Base-by-base conservation (phyloP, 768 basidiomycete genomes). In the Megacollybia marginata region DNA sequence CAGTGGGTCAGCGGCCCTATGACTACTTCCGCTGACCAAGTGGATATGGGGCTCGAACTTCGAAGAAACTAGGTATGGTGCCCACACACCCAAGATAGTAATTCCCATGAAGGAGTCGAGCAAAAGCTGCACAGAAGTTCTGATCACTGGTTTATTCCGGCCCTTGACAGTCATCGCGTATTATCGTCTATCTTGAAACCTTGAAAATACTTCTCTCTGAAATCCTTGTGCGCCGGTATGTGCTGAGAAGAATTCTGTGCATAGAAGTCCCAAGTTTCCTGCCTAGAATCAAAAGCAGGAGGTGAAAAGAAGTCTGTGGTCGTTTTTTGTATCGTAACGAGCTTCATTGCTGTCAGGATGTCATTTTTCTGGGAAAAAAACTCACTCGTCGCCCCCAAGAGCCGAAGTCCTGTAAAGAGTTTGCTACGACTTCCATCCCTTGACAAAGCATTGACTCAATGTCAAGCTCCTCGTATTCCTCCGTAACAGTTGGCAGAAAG, bases 321-420 rank as follows among this genome's bases (percentile, higher is more conserved):
- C 2, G 62, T 70, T 65, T 95, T 98, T 48, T 80, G 81, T 62
- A 98, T 85, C 8, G 95, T 98, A 48, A 98, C 88, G 15, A 99
- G 73, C 92, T 95, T 57, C 40, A 55, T 19, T 45, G 33, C 15
- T n/a, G 13, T 36, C 32, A 47, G 34, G 34, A 5, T 46, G 10
- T 12, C 9, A 44, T 47, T 12, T 13, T 31, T 31, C 15, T 34
- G 38, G 4, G 18, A n/a, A n/a, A 38, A 38, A 18, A 20, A 69
- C 88, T 65, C 59, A 92, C 93, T 62, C 95, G 68, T 56, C 95
- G 73, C 1, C 92, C 93, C 95, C 95, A 99, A 20, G 84, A 88
- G 12, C 93, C 93, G 60, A 97, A 99, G 57, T 87, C 83, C 65
- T 99, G 93, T 54, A 92, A 65, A 33, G 91, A 93, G 62, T 95